These are phyloP conservation scores for Chytridium lagenaria DNA, from an alignment of 371 early-diverging fungal species.

Conservation along the genomic window DNA sequence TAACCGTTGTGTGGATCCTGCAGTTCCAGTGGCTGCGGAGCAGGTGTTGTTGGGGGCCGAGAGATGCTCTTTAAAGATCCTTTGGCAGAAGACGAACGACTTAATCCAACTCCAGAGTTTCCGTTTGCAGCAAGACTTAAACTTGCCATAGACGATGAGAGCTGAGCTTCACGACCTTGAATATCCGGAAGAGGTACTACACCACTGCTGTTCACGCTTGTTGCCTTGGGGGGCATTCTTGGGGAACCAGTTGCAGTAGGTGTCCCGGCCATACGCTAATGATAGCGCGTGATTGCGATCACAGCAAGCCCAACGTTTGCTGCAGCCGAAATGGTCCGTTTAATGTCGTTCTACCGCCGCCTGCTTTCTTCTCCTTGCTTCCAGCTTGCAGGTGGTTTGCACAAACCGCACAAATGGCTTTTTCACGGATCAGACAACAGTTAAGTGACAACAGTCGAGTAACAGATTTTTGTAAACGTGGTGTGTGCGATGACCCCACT, in stretches of 20 bases:
- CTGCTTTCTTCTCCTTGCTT: too few species aligned
- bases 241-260: not conserved
- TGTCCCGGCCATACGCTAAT: constrained; percentile 8
- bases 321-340: too few species aligned
- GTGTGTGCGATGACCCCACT: too few species aligned
- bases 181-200: constrained; percentile 14
- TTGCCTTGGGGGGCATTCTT: constrained; percentile 9
- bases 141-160: constrained; percentile 9
- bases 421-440: too few species aligned
- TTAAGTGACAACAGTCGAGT: too few species aligned
- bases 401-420: too few species aligned
- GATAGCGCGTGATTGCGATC: too few species aligned
- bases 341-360: too few species aligned
- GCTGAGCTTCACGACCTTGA: constrained; percentile 8
- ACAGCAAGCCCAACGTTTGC: too few species aligned
- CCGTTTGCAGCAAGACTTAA: not conserved
- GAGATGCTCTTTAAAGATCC: constrained; percentile 11
- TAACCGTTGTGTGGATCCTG: constrained; percentile 1
- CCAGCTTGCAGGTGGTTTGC: too few species aligned
- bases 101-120: not conserved
- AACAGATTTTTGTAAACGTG: too few species aligned
- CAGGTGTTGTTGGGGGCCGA: constrained; percentile 3
- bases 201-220: not conserved
- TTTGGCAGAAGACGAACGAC: constrained; percentile 5
- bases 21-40: not conserved